These are phyloP conservation scores for Ilyonectria destructans DNA, from an alignment of 2,329 filamentous ascomycete species.

Conservation along the genomic window DNA sequence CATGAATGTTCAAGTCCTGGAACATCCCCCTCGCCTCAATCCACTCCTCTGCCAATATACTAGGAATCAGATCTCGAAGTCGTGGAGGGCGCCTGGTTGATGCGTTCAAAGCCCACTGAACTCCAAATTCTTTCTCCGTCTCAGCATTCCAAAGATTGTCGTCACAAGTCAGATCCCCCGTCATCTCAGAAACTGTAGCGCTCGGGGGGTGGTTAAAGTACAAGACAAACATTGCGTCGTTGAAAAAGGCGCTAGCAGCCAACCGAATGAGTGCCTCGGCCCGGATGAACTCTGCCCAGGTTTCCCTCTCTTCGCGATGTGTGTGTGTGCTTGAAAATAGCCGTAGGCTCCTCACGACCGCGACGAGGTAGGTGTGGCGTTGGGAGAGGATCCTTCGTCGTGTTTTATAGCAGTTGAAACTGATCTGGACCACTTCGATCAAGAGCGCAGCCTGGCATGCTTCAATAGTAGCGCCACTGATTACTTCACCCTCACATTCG, in stretches of 20 bases:
- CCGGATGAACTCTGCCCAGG: constrained; percentile 31
- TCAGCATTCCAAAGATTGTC: constrained; percentile 32
- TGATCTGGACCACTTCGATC: constrained; percentile 26
- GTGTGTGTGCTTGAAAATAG: constrained; percentile 25
- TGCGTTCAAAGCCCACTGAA: not conserved
- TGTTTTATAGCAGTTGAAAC: constrained; percentile 19
- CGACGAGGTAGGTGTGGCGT: constrained; percentile 24
- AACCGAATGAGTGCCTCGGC: constrained; percentile 33
- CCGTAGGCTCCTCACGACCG: constrained; percentile 8
- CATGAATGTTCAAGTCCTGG: not conserved
- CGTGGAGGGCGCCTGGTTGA: not conserved
- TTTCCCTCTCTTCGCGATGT: too few relatives aligned
- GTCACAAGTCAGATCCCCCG: constrained; percentile 30
- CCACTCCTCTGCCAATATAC: constrained; percentile 30
- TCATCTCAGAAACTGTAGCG: constrained; percentile 33
- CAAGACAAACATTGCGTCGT: constrained; percentile 24
- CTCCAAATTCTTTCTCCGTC: constrained; percentile 21
- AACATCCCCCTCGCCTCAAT: not conserved
- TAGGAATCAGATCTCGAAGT: constrained; percentile 7
- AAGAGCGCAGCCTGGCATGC: constrained; percentile 33
- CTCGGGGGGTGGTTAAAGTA: constrained; percentile 35
- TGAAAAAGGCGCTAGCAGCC: constrained; percentile 27
- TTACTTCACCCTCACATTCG: not conserved
- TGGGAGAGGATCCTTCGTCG: constrained; percentile 29
- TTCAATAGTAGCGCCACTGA: constrained; percentile 12